phyloP scores from a whole-genome alignment of 139 green algal genomes.

The Chlamydomonas incerta region DNA sequence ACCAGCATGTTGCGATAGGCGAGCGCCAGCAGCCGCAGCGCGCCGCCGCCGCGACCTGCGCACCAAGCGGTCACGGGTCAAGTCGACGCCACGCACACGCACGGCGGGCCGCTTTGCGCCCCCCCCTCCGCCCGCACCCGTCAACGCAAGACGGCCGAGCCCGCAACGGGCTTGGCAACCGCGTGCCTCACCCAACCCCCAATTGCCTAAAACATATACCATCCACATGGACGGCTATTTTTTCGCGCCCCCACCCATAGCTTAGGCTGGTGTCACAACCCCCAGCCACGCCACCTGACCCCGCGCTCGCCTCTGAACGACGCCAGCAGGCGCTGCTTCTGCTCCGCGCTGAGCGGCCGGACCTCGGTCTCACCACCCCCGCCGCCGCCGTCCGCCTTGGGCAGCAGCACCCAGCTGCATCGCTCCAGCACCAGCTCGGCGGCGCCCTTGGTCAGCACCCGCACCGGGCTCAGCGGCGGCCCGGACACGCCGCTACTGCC shows the following conservation, averaged over 20 bases:
- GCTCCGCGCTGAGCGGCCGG: background rate
- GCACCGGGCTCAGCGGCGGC: conserved; percentile 28
- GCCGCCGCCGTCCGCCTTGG: background rate
- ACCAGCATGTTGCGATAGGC: conserved; percentile 75
- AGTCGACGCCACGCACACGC: too few species aligned
- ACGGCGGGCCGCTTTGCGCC: too few species aligned
- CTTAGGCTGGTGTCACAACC: background rate
- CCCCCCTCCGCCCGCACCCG: too few species aligned
- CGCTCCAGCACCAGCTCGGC: conserved; percentile 88
- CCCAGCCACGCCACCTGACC: too few species aligned
- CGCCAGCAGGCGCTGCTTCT: background rate
- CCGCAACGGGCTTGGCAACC: too few species aligned
- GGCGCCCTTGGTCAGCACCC: conserved; percentile 90
- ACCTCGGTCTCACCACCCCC: conserved; percentile 9
- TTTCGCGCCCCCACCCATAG: too few species aligned
- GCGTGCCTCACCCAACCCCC: too few species aligned
- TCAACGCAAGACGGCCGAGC: too few species aligned
- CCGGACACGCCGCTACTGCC: background rate
- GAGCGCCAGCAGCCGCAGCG: conserved; percentile 81
- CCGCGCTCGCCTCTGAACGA: background rate
- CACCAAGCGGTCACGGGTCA: background rate
- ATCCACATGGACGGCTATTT: too few species aligned
- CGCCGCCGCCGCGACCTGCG: conserved; percentile 30
- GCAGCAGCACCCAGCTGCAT: conserved; percentile 69
- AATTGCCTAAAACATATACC: too few species aligned